Conservation (phyloP, 805 yeast species). For the Lachancea mirantina region DNA sequence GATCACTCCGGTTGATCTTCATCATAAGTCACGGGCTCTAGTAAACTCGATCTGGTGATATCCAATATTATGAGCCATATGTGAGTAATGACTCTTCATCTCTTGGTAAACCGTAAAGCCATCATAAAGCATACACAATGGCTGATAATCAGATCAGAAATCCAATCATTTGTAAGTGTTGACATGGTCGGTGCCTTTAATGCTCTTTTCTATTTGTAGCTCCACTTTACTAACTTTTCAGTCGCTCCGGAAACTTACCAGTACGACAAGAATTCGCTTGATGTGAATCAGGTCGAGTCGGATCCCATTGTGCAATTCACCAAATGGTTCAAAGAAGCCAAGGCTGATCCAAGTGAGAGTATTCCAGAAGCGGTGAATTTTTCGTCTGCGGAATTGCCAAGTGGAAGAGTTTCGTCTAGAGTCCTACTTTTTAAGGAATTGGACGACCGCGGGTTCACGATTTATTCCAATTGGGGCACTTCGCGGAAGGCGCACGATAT, state of each 20-base stretch:
- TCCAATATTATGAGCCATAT: too few relatives aligned
- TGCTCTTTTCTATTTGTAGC: not conserved
- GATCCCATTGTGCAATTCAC: constrained; percentile 76
- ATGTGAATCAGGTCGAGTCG: constrained; percentile 42
- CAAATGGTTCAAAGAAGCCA: constrained; percentile 78
- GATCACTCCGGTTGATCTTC: too few relatives aligned
- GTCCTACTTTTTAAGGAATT: constrained; percentile 84
- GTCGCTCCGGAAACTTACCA: constrained; percentile 88
- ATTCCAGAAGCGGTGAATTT: constrained; percentile 81
- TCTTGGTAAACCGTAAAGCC: not conserved
- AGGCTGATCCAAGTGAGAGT: constrained; percentile 41
- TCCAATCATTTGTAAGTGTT: constrained; percentile 10
- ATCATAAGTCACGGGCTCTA: too few relatives aligned
- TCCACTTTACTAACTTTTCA: constrained; percentile 22
- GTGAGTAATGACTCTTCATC: too few relatives aligned
- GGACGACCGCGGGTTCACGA: constrained; percentile 74
- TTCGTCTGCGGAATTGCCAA: constrained; percentile 83
- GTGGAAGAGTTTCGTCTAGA: constrained; percentile 84
- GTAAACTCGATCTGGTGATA: too few relatives aligned
- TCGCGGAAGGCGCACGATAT: constrained; percentile 76
- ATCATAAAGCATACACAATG: constrained; percentile 1
- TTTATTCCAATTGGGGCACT: constrained; percentile 87
- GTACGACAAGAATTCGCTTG: constrained; percentile 61
- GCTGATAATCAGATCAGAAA: constrained; percentile 3
- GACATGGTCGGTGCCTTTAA: not conserved